A percentile compares a stretch with the other conserved stretches of the same genome.
phyloP scores from a whole-genome alignment of 768 basidiomycete species.

The Chalciporus sphaerocephalus region DNA sequence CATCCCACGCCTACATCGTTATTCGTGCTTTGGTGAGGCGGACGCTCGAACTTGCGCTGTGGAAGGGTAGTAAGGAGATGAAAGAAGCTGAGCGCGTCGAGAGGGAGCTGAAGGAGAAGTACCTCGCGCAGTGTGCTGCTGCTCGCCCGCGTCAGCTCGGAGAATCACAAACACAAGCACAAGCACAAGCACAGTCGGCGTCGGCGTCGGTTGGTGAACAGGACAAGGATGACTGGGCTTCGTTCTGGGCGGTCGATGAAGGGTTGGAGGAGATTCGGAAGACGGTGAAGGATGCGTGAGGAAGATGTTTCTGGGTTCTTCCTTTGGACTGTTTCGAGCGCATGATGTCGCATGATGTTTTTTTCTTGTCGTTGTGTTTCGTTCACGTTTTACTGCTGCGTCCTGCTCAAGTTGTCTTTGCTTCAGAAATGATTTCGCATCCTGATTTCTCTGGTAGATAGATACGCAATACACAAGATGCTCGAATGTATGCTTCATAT shows the following conservation, averaged over 20 bases:
- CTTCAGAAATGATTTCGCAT: not conserved
- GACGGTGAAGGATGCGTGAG: conserved; percentile 55
- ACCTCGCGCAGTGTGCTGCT: conserved; percentile 25
- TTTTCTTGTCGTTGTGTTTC: not conserved
- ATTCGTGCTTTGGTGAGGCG: conserved; percentile 59
- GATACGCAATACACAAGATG: too few species aligned
- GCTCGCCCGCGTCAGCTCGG: too few species aligned
- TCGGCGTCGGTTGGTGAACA: not conserved
- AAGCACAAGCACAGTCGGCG: too few species aligned
- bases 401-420: not conserved
- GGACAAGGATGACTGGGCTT: conserved; percentile 27
- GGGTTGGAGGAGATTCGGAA: conserved; percentile 69
- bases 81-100: conserved; percentile 53
- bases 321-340: too few species aligned
- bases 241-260: conserved; percentile 72
- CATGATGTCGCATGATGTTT: too few species aligned
- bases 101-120: conserved; percentile 46
- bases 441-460: too few species aligned
- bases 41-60: conserved; percentile 69
- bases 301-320: too few species aligned
- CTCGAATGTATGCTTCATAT: too few species aligned
- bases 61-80: conserved; percentile 70
- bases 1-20: conserved; percentile 84
- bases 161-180: too few species aligned
- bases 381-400: too few species aligned